Evolutionary conservation across 257 asterid species (phyloP).

Genomic region (Solanum lycopersicoides): DNA sequence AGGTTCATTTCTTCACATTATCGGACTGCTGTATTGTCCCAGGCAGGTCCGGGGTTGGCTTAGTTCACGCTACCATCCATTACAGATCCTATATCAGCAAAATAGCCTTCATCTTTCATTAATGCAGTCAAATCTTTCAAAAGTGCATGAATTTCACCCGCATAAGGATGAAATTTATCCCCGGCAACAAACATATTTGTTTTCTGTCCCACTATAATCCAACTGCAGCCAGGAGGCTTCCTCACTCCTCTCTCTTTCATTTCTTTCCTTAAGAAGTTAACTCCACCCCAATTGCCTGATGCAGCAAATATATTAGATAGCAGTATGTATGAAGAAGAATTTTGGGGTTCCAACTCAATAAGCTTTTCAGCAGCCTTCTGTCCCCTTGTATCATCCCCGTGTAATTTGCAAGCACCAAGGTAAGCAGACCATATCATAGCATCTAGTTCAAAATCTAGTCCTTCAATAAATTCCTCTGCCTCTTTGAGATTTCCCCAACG

Average conservation of each 20-base stretch:
- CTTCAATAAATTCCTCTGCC: slow-evolving; percentile 65
- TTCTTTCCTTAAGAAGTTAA: slow-evolving; percentile 40
- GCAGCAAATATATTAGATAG: slow-evolving; percentile 80
- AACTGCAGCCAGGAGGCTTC: slow-evolving; percentile 68
- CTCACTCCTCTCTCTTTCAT: slow-evolving; percentile 63
- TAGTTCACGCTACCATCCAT: not conserved
- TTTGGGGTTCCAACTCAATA: slow-evolving; percentile 60
- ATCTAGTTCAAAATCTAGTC: slow-evolving; percentile 46
- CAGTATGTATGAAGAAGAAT: slow-evolving; percentile 62
- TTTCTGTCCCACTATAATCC: slow-evolving; percentile 25
- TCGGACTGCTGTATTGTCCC: not conserved
- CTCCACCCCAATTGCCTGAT: slow-evolving; percentile 76
- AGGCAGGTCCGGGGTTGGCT: not conserved
- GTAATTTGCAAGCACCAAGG: slow-evolving; percentile 81
- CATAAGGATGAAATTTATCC: slow-evolving; percentile 16
- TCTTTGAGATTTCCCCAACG: slow-evolving; percentile 79
- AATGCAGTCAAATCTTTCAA: slow-evolving; percentile 15
- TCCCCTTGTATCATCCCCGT: slow-evolving; percentile 76
- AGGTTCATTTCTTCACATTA: not conserved
- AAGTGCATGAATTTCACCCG: slow-evolving; percentile 15
- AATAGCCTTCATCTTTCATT: slow-evolving; percentile 19
- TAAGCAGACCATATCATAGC: slow-evolving; percentile 78
- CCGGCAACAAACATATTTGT: slow-evolving; percentile 25
- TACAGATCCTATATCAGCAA: slow-evolving; percentile 2
- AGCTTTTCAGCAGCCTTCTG: slow-evolving; percentile 69